Evolutionary conservation across 768 basidiomycete species (phyloP), one percentile per base, ranked within the genome.

Genomic region (Pleurotus tuber-regium): DNA sequence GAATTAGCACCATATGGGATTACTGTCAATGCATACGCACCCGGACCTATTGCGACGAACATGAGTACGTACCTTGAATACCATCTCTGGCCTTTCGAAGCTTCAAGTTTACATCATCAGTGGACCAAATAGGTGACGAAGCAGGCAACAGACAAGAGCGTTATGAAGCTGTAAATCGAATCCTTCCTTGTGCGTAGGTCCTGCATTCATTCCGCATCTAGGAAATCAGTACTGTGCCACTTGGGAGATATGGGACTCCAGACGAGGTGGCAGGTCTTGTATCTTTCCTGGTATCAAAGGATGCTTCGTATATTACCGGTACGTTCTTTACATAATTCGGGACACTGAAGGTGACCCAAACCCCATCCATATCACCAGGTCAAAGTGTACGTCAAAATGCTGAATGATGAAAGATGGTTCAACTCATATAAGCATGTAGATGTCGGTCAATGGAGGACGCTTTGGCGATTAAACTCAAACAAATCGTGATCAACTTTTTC

Each of bases 191-290:
- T 31, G 11, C n/a, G n/a, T 48, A 30, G 4, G 18, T 48, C 9
- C 8, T 9, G 12, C 6, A 30, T 2, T 8, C 26, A 5, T 5
- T 3, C 40, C 23, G 18, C 2, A 19, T 19, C 3, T 12, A 19
- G 23, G 40, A 42, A 12, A 24, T 11, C 16, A 11, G 23, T 3
- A 10, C 4, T 4, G 46, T 48, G 0, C 46, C 46, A 1, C n/a
- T 33, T 12, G 51, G 56, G 8, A 28, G 30, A 21, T 55, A 51
- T 21, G 69, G 62, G 2, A 53, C 58, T 7, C 60, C 67, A 1
- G 64, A 64, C 7, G 65, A 74, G 18, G 51, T 74, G 6, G 72
- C 73, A 24, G 57, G 62, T n/a, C 28, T 70, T 10, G 72, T 74
- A 1, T 72, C 70, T 1, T 73, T 66, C 49, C 59, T 73, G 6